Percentiles rank a stretch among this genome's conserved stretches.
Evolutionary conservation across 2,329 filamentous ascomycete genomes (phyloP).

Genomic region (Thelonectria discophora): DNA sequence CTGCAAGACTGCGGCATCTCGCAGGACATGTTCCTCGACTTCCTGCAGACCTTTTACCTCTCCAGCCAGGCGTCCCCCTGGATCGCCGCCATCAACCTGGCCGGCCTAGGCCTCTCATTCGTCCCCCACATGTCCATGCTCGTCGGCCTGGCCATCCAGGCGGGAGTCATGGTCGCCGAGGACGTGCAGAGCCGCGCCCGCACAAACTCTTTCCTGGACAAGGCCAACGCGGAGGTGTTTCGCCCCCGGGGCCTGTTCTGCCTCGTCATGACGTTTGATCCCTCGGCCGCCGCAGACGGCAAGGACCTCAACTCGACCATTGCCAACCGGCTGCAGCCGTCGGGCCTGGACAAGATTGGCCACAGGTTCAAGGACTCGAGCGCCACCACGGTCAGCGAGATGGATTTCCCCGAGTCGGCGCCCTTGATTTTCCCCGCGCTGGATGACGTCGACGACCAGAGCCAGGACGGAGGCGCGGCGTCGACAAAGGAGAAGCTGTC

Average conservation of each 20-base stretch:
- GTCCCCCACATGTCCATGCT: conserved; percentile 26
- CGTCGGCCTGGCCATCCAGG: conserved; percentile 27
- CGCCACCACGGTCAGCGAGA: conserved; percentile 11
- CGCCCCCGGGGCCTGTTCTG: conserved; percentile 29
- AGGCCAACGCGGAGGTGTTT: conserved; percentile 27
- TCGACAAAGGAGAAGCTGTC: conserved; percentile 12
- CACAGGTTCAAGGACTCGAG: conserved; percentile 10
- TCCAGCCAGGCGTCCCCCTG: conserved; percentile 29
- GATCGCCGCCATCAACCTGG: conserved; percentile 27
- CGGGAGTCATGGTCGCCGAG: conserved; percentile 13
- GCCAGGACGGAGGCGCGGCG: not conserved
- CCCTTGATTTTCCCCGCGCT: conserved; percentile 16
- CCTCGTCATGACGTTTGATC: conserved; percentile 29
- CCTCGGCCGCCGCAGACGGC: not conserved
- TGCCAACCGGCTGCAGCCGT: conserved; percentile 5
- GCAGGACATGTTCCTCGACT: conserved; percentile 31
- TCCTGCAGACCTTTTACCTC: conserved; percentile 23
- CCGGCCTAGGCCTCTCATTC: conserved; percentile 11
- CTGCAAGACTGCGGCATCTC: conserved; percentile 22
- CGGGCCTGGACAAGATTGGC: conserved; percentile 5
- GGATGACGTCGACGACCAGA: not conserved
- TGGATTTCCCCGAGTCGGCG: conserved; percentile 18
- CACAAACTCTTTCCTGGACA: conserved; percentile 29
- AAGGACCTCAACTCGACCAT: conserved; percentile 10
- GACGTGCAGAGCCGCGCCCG: conserved; percentile 21